Base-by-base conservation (phyloP, 345 rosid species). In the Laguncularia racemosa region DNA sequence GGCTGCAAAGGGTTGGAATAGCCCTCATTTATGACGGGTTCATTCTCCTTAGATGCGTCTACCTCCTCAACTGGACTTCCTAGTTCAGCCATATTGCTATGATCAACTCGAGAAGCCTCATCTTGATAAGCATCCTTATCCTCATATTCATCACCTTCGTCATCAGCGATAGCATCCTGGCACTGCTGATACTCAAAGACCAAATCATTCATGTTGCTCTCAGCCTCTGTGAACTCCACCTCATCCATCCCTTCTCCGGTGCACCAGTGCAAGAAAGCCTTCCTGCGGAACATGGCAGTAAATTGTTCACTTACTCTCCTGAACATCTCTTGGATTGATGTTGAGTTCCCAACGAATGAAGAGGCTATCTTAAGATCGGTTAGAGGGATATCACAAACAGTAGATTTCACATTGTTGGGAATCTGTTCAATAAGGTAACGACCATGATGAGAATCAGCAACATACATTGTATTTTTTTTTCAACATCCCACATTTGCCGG, bases 391-490 rank as follows among this genome's bases (percentile, higher is more conserved):
- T 86, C 89, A 62, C 89, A 86, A 18, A 83, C 95, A 56, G 87
- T 83, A 50, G 95, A 86, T 67, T 86, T 86, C 28, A 86, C 95
- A 46, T 86, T 86, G 84, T 86, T 81, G 0, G 95, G 95, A 14
- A 86, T 86, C 95, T 89, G 83, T 55, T 83, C 93, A 40, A 85
- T 86, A 28, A 83, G 76, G 73, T 82, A 85, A 23, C 88, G 60
- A 1, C 91, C 93, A 18, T 85, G 88, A 12, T 85, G 84, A 18
- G 88, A 88, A 68, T 82, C 88, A 23, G 88, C 88, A 1, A 85
- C 86, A 23, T 85, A 82, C 88, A 85, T 85, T 88, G 82, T 85
- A 67, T 85, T 85, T 77, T 85, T 85, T n/a, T n/a, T n/a, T n/a
- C n/a, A 61, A 86, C 69, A 61, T 86, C 95, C 95, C 95, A 83